These are phyloP conservation scores for Abrus precatorius DNA, from an alignment of 306 rosid species.

Conservation along the genomic window DNA sequence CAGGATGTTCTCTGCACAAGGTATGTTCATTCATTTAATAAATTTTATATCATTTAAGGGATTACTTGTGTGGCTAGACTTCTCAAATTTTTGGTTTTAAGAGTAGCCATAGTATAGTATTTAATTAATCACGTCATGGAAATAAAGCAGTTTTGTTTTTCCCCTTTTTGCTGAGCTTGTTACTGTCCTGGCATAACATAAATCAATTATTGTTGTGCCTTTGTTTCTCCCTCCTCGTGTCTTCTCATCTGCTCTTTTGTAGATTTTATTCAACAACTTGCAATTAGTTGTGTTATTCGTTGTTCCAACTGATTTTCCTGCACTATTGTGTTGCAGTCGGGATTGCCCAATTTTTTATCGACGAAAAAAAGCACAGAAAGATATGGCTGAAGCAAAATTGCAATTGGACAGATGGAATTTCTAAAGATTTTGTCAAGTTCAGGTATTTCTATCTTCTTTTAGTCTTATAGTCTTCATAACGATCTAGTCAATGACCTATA, in stretches of 20 bases:
- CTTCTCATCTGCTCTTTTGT: background rate
- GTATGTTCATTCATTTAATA: conserved; percentile 54
- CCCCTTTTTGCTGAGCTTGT: conserved; percentile 3
- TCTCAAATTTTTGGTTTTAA: conserved; percentile 17
- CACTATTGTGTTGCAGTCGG: conserved; percentile 69
- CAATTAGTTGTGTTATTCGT: conserved; percentile 25
- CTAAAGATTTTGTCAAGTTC: conserved; percentile 54
- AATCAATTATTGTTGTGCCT: conserved; percentile 26
- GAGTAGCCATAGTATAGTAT: conserved; percentile 3
- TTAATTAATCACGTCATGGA: conserved; percentile 17
- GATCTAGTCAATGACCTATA: background rate
- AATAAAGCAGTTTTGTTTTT: background rate
- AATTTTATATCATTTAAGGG: background rate
- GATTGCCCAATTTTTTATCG: conserved; percentile 97
- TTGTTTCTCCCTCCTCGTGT: conserved; percentile 21
- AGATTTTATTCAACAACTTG: conserved; percentile 31
- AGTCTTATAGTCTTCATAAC: conserved; percentile 2
- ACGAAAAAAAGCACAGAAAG: conserved; percentile 96
- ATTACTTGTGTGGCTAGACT: conserved; percentile 29
- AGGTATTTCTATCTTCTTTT: conserved; percentile 17
- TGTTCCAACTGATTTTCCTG: conserved; percentile 25
- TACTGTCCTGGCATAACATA: conserved; percentile 5
- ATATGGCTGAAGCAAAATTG: conserved; percentile 91
- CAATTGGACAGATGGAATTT: conserved; percentile 94
- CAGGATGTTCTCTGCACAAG: conserved; percentile 99